A percentile compares a stretch with the other conserved stretches of the same genome.
These are phyloP conservation scores for Periconia digitata DNA, from an alignment of 2,329 filamentous ascomycete species.

Conservation along the genomic window DNA sequence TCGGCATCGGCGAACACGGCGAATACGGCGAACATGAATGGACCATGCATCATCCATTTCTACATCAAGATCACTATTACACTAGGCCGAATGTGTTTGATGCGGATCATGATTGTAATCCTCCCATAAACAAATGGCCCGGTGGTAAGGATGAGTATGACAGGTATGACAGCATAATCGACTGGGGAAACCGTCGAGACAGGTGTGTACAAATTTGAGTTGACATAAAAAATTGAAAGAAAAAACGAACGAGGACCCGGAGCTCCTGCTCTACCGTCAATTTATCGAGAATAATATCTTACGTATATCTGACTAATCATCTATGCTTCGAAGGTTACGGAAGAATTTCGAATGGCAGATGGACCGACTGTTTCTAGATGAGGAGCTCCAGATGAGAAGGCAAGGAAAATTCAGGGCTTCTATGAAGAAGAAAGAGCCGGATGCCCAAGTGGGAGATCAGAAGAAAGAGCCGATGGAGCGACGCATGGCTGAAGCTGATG, in stretches of 20 bases:
- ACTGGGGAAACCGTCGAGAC: constrained; percentile 5
- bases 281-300: too few relatives aligned
- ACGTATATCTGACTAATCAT: too few relatives aligned
- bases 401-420: background rate
- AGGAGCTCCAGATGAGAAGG: constrained; percentile 1
- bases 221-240: too few relatives aligned
- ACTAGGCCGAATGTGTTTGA: constrained; percentile 5
- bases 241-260: too few relatives aligned
- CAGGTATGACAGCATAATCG: constrained; percentile 1
- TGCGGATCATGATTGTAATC: background rate
- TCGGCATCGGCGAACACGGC: too few relatives aligned
- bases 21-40: background rate
- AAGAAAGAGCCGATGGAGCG: constrained; percentile 1
- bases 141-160: constrained; percentile 1
- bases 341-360: constrained; percentile 7
- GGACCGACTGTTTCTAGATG: constrained; percentile 4
- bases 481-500: constrained; percentile 2
- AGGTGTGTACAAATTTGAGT: too few relatives aligned
- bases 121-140: background rate
- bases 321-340: too few relatives aligned
- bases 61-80: background rate
- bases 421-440: too few relatives aligned
- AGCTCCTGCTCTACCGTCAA: too few relatives aligned
- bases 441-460: background rate
- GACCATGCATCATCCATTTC: background rate